Base-by-base conservation (phyloP, 2,329 filamentous ascomycete genomes). In the Parasarocladium wereldwijsianum region DNA sequence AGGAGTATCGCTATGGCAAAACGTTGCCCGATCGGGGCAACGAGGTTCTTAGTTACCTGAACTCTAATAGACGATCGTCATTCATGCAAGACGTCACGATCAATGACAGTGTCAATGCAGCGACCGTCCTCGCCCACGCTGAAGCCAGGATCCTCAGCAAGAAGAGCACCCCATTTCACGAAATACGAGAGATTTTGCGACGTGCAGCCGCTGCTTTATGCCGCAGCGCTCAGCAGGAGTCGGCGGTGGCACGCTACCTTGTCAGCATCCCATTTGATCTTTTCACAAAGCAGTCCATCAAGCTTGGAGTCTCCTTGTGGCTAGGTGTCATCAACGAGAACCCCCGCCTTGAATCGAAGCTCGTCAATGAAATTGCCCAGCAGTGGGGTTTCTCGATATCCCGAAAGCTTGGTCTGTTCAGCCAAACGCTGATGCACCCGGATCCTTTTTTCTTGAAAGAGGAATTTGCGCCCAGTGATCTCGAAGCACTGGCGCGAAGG, bases 271-370 rank as follows among this genome's bases (percentile, higher is more conserved):
- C 90, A 0, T 98, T 98, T 52, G 70, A 73, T 23, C 71, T 93
- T 26, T 96, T 98, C 50, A 92, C 80, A 5, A 93, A 93, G 50
- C 81, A 93, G 45, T 90, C 86, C 2, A 90, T 98, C 49, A 93
- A 93, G 48, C 71, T 96, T 29, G 92, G 90, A 5, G 80, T 94
- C 20, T 94, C 90, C 4, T 61, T 98, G 6, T 99, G 90, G 90
- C 73, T 94, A 36, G 90, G 90, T 16, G 82, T 96, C 10, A 92
- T 96, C 45, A 90, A 96, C 43, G 90, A 98, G 50, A 96, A 93
- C 44, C 82, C 86, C 3, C 70, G 71, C 33, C 76, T 94, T 53
- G 85, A 93, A 51, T 70, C 87, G 7, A 76, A 85, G 36, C 73
- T 99, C 33, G 57, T 98, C 18, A 76, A 75, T 31, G 84, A 93